Base-by-base conservation (phyloP, 257 asterid genomes). In the Fraxinus americana region DNA sequence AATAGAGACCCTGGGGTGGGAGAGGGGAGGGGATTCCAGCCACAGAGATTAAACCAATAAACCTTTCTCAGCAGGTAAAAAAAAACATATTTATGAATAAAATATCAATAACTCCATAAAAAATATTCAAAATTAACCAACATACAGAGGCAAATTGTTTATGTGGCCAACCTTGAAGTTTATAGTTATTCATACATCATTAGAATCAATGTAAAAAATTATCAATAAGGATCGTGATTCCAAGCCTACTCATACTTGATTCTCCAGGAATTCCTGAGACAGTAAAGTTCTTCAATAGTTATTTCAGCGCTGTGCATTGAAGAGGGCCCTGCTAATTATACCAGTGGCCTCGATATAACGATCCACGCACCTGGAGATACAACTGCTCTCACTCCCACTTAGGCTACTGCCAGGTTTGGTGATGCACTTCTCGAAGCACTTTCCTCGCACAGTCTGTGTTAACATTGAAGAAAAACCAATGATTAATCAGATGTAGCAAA, bases 331-430 rank as follows among this genome's bases (percentile, higher is more conserved):
- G 85, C 93, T 84, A 29, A 94, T 61, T 50, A 94, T 89, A 67
- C 98, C 95, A 48, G 97, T 91, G 43, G 98, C 98, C 81, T 94
- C 98, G 0, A 92, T 86, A 77, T 94, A 94, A 11, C 97, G 97
- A 75, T 94, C 99, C 78, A 90, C 90, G 63, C 98, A 94, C 90
- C 98, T 89, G 69, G 98, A 90, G 78, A 92, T 75, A 86, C 98
- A 94, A 76, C 98, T 94, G 82, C 95, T 83, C 74, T 94, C 97
- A 14, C 96, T 83, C 65, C 97, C 90, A 69, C 97, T 91, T 79
- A 94, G 85, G 80, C 97, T 91, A 69, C 91, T 92, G 63, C 98
- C 96, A 0, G 57, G 57, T 48, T 48, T 48, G 7, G 57, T 48
- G 57, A 48, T 48, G n/a, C 57, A 48, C 57, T 48, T 48, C 57